Evolutionary conservation across 2,329 filamentous ascomycete species (phyloP).

Genomic region (Penicillium sp.): DNA sequence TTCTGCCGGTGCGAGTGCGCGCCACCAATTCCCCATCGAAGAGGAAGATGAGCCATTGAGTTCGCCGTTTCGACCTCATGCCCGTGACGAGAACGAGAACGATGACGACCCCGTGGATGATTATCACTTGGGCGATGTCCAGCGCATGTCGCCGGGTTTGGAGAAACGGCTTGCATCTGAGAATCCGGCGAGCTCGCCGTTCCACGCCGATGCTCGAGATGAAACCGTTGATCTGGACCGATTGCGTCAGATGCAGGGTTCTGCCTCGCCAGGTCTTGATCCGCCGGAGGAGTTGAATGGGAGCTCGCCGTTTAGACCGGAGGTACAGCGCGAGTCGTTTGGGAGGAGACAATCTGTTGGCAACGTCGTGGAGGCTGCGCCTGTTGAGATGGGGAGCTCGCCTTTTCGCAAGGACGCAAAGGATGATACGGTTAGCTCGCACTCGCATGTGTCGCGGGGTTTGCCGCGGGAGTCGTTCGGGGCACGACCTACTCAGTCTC

Average conservation of each 20-base stretch:
- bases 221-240: conserved; percentile 35
- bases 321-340: conserved; percentile 17
- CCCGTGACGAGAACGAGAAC: conserved; percentile 28
- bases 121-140: conserved; percentile 22
- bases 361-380: neutral
- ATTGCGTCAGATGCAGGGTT: conserved; percentile 17
- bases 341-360: neutral
- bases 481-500: neutral
- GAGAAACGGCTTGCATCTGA: conserved; percentile 17
- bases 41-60: conserved; percentile 30
- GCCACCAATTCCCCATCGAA: conserved; percentile 7
- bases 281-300: conserved; percentile 21
- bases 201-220: conserved; percentile 34
- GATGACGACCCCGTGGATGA: neutral
- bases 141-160: conserved; percentile 22
- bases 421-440: conserved; percentile 31
- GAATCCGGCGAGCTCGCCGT: conserved; percentile 40
- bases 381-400: conserved; percentile 29
- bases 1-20: neutral
- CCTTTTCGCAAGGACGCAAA: conserved; percentile 32
- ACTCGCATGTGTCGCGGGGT: conserved; percentile 18
- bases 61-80: conserved; percentile 40
- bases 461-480: conserved; percentile 6
- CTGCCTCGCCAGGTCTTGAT: conserved; percentile 16
- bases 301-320: conserved; percentile 41